Evolutionary conservation across 208 protist species (phyloP), one percentile per base, ranked within the genome.

Genomic region (Wallacemonas collosoma): DNA sequence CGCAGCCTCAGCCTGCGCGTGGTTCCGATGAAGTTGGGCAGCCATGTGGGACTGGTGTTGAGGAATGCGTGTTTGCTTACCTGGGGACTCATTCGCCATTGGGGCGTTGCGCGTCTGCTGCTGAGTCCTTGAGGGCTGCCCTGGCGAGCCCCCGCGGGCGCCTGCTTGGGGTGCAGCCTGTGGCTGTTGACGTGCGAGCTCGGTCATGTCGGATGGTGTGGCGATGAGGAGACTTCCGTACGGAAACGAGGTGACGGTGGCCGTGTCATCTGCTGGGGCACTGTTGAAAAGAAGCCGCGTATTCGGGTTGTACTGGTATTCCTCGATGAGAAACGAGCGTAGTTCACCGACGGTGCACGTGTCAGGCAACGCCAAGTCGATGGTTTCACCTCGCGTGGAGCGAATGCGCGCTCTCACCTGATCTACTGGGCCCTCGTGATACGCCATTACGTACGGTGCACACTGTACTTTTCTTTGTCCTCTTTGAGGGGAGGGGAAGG

Each of bases 181-280:
- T 26, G 5, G 39, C 26, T 68, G 56, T 44, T 43, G 43, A 2
- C 54, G 12, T 5, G 50, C 40, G 14, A 64, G 35, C 14, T 71
- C 62, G n/a, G 43, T 36, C 44, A 57, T 55, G 45, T 77, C 75
- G 0, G 35, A 44, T 7, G 85, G 79, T 1, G 62, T 82, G 41
- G 76, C 82, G 41, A 95, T 84, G 26, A 92, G 77, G 47, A 95
- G 81, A 5, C 81, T 81, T 15, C 87, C 91, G 65, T 80, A 90
- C 11, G 88, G 87, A 75, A 88, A 95, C 47, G 82, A 80, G 15
- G 65, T 70, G 41, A 95, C 80, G 50, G 72, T 73, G 0, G 65
- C 17, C 9, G 72, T 64, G 62, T 83, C 79, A 17, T 68, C 56
- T 0, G 79, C 71, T 9, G 83, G 48, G 2, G 35, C 9, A 1